Evolutionary conservation across 2,329 filamentous ascomycete species (phyloP).

Genomic region (Colletotrichum sp.): DNA sequence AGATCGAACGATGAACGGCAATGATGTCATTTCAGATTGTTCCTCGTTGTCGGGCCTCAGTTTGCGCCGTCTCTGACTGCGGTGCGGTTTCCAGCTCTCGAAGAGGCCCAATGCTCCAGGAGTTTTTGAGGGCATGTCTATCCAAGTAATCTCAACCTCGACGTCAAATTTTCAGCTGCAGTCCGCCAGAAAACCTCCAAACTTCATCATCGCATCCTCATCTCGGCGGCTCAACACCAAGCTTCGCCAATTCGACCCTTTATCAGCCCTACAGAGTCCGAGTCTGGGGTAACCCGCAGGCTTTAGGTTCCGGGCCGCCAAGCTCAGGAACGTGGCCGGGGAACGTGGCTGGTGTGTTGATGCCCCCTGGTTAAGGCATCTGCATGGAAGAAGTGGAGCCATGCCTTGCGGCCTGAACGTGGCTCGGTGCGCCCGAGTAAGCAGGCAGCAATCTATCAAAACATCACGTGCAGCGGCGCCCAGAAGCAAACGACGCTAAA

Average conservation of each 20-base stretch:
- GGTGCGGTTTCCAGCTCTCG: neutral
- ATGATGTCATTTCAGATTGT: conserved; percentile 16
- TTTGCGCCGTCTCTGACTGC: neutral
- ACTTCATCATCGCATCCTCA: neutral
- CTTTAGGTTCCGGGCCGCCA: conserved; percentile 9
- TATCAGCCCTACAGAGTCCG: conserved; percentile 20
- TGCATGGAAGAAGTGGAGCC: neutral
- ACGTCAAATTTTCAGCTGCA: neutral
- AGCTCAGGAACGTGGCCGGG: conserved; percentile 17
- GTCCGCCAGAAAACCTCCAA: neutral
- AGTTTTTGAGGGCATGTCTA: neutral
- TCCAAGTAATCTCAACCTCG: neutral
- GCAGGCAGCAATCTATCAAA: neutral
- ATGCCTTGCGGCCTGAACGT: conserved; percentile 13
- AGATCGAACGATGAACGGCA: conserved; percentile 5
- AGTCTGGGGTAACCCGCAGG: conserved; percentile 21
- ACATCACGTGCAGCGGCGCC: conserved; percentile 9
- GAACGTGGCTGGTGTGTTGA: conserved; percentile 13
- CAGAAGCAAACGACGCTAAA: conserved; percentile 18
- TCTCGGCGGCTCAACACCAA: neutral
- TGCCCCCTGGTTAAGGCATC: neutral
- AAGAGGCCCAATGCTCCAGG: neutral
- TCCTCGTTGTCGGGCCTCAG: neutral
- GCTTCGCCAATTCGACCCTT: conserved; percentile 14
- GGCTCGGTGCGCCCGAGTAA: neutral